A percentile compares a stretch with the other conserved stretches of the same genome.
phyloP scores from a whole-genome alignment of 441 rosid species.

The Brassica hybrid region DNA sequence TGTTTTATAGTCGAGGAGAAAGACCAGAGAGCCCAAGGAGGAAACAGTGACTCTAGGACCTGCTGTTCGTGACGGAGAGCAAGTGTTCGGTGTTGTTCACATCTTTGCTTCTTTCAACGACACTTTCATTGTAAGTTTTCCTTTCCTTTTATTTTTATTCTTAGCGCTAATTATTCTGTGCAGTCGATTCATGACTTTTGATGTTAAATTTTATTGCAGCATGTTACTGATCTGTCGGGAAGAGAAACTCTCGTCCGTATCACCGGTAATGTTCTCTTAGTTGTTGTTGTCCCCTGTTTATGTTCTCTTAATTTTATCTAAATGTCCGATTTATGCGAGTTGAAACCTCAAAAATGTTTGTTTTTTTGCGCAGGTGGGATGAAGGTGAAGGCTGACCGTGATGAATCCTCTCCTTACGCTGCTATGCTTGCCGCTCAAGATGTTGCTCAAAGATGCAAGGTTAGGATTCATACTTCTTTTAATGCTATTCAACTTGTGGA shows the following conservation, averaged over 20 bases:
- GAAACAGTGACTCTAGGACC: conserved; percentile 76
- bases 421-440: conserved; percentile 95
- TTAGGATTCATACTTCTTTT: conserved; percentile 15
- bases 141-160: not conserved
- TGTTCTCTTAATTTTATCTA: too few species aligned
- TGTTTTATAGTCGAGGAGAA: conserved; percentile 53
- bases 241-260: conserved; percentile 85
- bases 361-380: conserved; percentile 62
- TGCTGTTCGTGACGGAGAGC: conserved; percentile 70
- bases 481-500: not conserved
- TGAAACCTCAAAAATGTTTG: not conserved
- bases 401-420: conserved; percentile 92
- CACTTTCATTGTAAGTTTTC: conserved; percentile 52
- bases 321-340: not conserved
- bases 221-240: conserved; percentile 85
- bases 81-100: conserved; percentile 79
- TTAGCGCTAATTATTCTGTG: not conserved
- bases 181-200: not conserved
- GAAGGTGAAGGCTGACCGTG: conserved; percentile 92
- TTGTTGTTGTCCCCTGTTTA: too few species aligned
- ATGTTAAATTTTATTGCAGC: conserved; percentile 49
- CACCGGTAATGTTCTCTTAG: conserved; percentile 56
- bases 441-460: conserved; percentile 85
- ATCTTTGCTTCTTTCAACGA: conserved; percentile 83
- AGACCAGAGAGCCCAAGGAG: conserved; percentile 74